Evolutionary conservation across 139 green algal species (phyloP), one percentile per base, ranked within the genome.

Genomic region (Coelastrella sp.): DNA sequence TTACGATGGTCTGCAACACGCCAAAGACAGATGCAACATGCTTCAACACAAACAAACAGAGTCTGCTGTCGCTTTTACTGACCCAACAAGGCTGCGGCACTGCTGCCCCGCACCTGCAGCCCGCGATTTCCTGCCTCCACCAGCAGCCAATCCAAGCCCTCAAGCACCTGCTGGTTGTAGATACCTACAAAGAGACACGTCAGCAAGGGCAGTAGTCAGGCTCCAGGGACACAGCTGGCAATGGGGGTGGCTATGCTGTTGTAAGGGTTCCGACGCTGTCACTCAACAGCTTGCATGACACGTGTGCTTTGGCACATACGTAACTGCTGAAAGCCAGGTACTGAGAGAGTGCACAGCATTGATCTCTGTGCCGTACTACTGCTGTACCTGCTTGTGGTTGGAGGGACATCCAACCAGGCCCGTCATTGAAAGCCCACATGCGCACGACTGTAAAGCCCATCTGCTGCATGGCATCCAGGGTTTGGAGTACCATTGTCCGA

Each of bases 401-500:
- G 20, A 60, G 20, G 73, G n/a, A 86, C 74, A 86, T 59, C 58
- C 80, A 59, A 59, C 58, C 80, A 74, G 60, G 80, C 32, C 64
- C 11, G 59, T 71, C 61, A n/a, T 71, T 86, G 59, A 86, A 22
- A 8, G 58, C 23, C 80, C 80, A 86, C 14, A 59, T 56, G n/a
- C 59, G 32, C n/a, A 95, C 19, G 10, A 93, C 87, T 32, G 87
- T 95, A n/a, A 93, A 73, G 71, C 89, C 89, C 8, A 90, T 23
- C 58, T 32, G 58, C 16, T 71, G 7, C 3, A 78, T 73, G 14
- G 19, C 78, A 11, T 91, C 88, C 60, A 92, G 74, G 0, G 90
- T 88, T 58, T 90, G 76, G 13, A 54, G 58, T 3, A 93, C 91
- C 47, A 89, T 79, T 3, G 75, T 20, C 5, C 91, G 58, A 56